Base-by-base conservation (phyloP, 2,329 filamentous ascomycete species). In the Capronia epimyces region DNA sequence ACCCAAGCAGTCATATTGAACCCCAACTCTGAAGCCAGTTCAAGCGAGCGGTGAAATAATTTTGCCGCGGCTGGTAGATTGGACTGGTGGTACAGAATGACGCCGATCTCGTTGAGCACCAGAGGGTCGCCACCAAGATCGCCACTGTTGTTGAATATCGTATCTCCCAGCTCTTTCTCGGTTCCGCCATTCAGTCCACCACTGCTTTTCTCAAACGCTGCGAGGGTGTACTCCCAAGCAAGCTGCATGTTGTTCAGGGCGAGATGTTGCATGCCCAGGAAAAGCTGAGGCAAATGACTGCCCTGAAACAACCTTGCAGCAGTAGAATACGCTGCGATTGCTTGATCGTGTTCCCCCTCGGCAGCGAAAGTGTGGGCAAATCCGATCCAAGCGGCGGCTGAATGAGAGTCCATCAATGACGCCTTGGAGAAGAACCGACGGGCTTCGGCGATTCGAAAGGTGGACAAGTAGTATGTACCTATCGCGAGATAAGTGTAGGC, bases 301-400 rank as follows among this genome's bases (percentile, higher is more conserved):
- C 93, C 93, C 75, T 96, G 95, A 69, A 98, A 98, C 0, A 98
- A 74, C 32, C 93, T 80, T 1, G 91, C 91, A 0, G 93, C 93
- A 1, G 93, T 98, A 24, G 88, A 95, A 71, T 98, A 98, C 0
- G 94, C 93, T 7, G 90, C 94, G 57, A 98, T 96, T 42, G 93
- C 93, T 71, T 98, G 93, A 67, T 98, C 93, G 67, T 97, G 90
- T 69, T 98, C 93, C 46, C 93, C 93, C 67, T 98, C 93, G 9
- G 89, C 90, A 1, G 93, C 93, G 66, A 98, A 98, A 0, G 93
- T 98, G 67, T 98, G 94, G 1, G 93, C 93, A 65, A 98, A 98
- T 1, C 94, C 93, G 58, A 98, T 97, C 93, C 93, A 98, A 2
- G 93, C 93, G 1, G 93, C 88, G 0, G 91, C 91, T 63, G 95